These are phyloP conservation scores for Meyerozyma smithsonii DNA, from an alignment of 1,139 yeast genomes.

Conservation along the genomic window DNA sequence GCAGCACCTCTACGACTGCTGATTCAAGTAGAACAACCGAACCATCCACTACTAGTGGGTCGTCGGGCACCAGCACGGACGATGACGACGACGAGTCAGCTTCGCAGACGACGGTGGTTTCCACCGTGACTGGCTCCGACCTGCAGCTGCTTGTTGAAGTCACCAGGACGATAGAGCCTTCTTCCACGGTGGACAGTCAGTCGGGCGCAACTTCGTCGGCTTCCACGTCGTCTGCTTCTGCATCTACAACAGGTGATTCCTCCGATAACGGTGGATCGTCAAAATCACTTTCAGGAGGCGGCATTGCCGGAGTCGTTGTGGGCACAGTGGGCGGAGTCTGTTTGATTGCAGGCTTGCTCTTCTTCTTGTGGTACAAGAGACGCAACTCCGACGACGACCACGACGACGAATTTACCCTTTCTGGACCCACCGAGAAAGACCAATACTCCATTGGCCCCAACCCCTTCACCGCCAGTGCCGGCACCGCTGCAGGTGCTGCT, in stretches of 20 bases:
- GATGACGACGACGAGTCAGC: conserved; percentile 1
- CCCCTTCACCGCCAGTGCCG: conserved; percentile 18
- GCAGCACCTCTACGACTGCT: conserved; percentile 11
- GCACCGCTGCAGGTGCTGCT: conserved; percentile 4
- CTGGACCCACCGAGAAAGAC: conserved; percentile 26
- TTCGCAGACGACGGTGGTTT: not conserved
- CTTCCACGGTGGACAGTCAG: not conserved
- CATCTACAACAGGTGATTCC: conserved; percentile 1
- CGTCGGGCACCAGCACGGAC: conserved; percentile 4
- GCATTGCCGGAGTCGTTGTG: conserved; percentile 69
- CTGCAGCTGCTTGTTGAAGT: conserved; percentile 2
- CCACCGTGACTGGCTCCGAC: conserved; percentile 3
- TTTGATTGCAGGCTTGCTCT: conserved; percentile 16
- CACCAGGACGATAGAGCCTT: not conserved
- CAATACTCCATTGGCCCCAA: conserved; percentile 17
- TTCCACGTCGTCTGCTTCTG: conserved; percentile 6
- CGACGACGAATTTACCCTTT: conserved; percentile 33
- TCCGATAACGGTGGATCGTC: conserved; percentile 10
- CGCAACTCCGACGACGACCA: conserved; percentile 30
- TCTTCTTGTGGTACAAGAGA: conserved; percentile 42
- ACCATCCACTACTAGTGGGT: conserved; percentile 2
- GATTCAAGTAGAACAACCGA: conserved; percentile 7
- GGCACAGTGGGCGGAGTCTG: conserved; percentile 55
- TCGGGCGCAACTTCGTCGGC: conserved; percentile 4
- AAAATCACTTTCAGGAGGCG: conserved; percentile 48